Evolutionary conservation across 164 flowering plant genomes (phyloP), one percentile per base, ranked within the genome.

Genomic region (Nymphaea colorata): DNA sequence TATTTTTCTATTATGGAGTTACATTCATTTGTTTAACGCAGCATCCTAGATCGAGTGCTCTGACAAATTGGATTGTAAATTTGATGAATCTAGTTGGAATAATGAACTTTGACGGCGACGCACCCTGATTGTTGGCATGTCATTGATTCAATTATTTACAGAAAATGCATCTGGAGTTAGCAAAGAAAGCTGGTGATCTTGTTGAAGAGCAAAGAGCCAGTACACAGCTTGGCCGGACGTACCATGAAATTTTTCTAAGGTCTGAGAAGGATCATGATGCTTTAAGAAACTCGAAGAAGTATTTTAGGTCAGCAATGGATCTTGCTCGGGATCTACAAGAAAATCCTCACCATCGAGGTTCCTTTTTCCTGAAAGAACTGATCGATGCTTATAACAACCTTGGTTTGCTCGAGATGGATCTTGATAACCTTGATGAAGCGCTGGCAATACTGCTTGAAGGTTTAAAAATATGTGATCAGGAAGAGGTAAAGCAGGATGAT

Each of bases 201-300:
- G 72, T 84, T 66, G 99, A 95, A 82, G 91, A 92, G 83, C 99
- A 95, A 76, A 81, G 99, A 76, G 99, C 99, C 25, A 75, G 78
- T 70, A 95, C 98, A 11, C 99, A 95, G 74, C 96, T 95, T 67
- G 99, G 98, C 25, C 86, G 99, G 61, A 90, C 96, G 11, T 92
- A 92, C 83, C 86, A 90, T 81, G 98, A 92, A 73, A 76, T 95
- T 75, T 87, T 84, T 75, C 36, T 78, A 61, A 82, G 61, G 69
- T 82, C 88, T 15, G 89, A 87, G 0, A 82, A 82, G 76, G 96
- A 90, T 55, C 87, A 85, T 66, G 69, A 43, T 53, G 82, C 96
- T 4, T 67, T 85, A 63, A 75, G 83, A 42, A 95, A 85, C 79
- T 88, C 98, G 66, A 92, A 82, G 69, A 90, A 89, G 82, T 90